Conservation (phyloP, 2,329 filamentous ascomycete genomes). For the Fusarium dimerum region DNA sequence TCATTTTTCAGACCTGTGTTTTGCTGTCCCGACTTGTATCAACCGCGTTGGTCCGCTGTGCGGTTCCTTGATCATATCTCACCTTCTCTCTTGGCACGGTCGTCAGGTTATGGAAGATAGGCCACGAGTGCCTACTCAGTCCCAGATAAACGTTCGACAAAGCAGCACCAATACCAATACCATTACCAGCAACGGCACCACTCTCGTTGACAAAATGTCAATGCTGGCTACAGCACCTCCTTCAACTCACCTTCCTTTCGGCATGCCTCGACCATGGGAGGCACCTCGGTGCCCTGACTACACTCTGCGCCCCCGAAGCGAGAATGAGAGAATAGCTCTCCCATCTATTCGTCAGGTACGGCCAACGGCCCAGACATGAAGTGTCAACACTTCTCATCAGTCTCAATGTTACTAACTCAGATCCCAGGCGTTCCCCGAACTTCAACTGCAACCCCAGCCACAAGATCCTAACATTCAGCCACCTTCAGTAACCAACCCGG, state of each 20-base stretch:
- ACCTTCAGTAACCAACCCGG: constrained; percentile 34
- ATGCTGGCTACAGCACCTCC: constrained; percentile 50
- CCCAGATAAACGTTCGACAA: constrained; percentile 29
- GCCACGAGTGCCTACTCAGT: constrained; percentile 34
- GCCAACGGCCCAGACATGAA: not conserved
- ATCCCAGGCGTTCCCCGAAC: constrained; percentile 49
- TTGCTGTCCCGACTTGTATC: no score
- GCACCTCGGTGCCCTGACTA: constrained; percentile 37
- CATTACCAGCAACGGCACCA: constrained; percentile 9
- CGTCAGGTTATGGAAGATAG: constrained; percentile 44
- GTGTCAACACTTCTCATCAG: no score
- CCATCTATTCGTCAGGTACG: constrained; percentile 56
- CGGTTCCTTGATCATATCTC: no score
- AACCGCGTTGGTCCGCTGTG: no score
- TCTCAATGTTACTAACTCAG: constrained; percentile 30
- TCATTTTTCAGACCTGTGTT: no score
- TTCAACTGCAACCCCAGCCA: constrained; percentile 38
- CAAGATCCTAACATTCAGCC: constrained; percentile 34
- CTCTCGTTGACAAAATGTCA: constrained; percentile 46
- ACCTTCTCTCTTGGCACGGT: constrained; percentile 5
- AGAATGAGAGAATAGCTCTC: constrained; percentile 45
- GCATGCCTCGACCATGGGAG: constrained; percentile 43
- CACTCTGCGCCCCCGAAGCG: constrained; percentile 36
- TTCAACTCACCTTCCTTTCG: constrained; percentile 42
- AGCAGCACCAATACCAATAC: no score